These are phyloP conservation scores for Thelonectria olida DNA, from an alignment of 2,329 filamentous ascomycete genomes.

Conservation along the genomic window DNA sequence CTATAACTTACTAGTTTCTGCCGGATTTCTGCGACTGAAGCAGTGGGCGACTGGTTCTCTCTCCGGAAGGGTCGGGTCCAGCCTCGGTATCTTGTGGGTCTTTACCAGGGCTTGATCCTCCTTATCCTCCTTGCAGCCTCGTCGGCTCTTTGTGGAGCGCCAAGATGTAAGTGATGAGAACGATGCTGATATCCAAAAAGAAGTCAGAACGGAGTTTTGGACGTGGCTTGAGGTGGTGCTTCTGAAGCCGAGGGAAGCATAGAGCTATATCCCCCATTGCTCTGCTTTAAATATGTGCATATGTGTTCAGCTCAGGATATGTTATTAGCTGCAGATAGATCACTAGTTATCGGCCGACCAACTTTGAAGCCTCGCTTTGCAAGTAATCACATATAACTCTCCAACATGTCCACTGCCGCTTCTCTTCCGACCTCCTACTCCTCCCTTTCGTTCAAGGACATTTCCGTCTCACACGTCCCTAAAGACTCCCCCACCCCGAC, in stretches of 20 bases:
- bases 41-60: background rate
- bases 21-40: too few relatives aligned
- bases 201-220: too few relatives aligned
- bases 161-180: too few relatives aligned
- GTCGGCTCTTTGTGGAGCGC: too few relatives aligned
- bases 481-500: background rate
- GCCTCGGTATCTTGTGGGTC: conserved; percentile 7
- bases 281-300: too few relatives aligned
- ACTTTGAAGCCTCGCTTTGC: background rate
- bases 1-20: too few relatives aligned
- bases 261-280: background rate
- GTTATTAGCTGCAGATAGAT: background rate
- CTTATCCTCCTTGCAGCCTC: background rate
- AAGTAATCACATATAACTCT: background rate
- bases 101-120: background rate
- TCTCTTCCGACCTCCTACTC: background rate
- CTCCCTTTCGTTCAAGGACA: conserved; percentile 2
- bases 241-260: background rate
- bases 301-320: background rate
- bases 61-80: too few relatives aligned
- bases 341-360: too few relatives aligned
- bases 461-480: conserved; percentile 8
- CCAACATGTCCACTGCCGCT: background rate
- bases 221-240: too few relatives aligned
- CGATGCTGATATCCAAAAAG: too few relatives aligned